phyloP scores from a whole-genome alignment of 129 eudicot genomes.

The Ambrosia artemisiifolia region DNA sequence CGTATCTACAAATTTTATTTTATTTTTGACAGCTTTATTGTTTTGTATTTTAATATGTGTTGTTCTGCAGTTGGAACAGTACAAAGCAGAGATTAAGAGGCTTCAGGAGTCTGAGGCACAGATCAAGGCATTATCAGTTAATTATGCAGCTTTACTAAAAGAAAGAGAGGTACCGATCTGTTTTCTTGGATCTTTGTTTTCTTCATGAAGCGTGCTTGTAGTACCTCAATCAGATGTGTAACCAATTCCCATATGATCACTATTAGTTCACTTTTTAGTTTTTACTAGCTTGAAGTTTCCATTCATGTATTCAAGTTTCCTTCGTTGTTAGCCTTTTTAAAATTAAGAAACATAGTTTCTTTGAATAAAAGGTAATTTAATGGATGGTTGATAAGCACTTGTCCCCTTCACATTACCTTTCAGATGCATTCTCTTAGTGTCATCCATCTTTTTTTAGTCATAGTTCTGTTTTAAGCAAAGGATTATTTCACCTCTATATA shows the following conservation, averaged over 20 bases:
- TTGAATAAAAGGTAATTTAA: neutral
- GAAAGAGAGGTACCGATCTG: constrained; percentile 66
- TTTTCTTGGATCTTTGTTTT: constrained; percentile 1
- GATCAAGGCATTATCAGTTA: constrained; percentile 83
- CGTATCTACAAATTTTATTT: neutral
- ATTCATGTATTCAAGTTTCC: constrained; percentile 9
- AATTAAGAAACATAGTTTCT: neutral
- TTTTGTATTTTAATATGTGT: neutral
- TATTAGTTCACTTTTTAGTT: neutral
- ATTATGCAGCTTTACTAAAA: constrained; percentile 92
- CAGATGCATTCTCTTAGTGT: neutral
- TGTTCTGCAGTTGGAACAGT: constrained; percentile 63
- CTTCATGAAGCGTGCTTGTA: neutral
- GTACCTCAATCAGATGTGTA: neutral
- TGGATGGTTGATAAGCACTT: neutral
- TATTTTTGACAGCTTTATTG: neutral
- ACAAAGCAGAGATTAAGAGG: constrained; percentile 76
- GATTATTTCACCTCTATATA: neutral
- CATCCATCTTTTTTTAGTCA: neutral
- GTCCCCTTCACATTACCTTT: neutral
- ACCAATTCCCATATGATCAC: neutral
- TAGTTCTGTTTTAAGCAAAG: neutral
- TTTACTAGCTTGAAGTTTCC: constrained; percentile 7
- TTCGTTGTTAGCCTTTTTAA: neutral
- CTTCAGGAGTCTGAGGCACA: constrained; percentile 95